Percentiles rank a stretch among this genome's conserved stretches.
phyloP scores from a whole-genome alignment of 495 filamentous ascomycete genomes.

The Sphaerosporella brunnea region DNA sequence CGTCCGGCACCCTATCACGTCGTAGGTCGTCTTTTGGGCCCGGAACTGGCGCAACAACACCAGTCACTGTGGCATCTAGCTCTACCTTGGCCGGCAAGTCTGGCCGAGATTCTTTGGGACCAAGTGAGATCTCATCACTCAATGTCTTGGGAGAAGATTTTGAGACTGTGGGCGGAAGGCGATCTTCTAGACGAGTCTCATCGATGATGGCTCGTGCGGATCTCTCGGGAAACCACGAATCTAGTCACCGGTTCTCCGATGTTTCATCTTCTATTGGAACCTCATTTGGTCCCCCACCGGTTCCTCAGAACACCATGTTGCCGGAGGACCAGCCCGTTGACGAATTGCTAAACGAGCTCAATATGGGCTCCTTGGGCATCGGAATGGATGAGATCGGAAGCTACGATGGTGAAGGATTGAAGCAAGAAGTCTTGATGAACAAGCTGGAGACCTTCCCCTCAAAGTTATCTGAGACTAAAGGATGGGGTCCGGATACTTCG shows the following conservation, averaged over 20 bases:
- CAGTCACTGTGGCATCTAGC: constrained; percentile 34
- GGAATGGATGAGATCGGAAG: constrained; percentile 37
- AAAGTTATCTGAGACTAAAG: constrained; percentile 32
- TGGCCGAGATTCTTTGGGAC: constrained; percentile 19
- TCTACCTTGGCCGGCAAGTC: constrained; percentile 8
- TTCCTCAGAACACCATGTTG: constrained; percentile 18
- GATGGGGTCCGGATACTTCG: constrained; percentile 22
- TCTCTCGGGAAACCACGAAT: constrained; percentile 47
- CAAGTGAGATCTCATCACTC: constrained; percentile 33
- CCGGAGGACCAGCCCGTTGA: constrained; percentile 38
- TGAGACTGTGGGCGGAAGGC: constrained; percentile 46
- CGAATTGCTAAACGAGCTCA: constrained; percentile 53
- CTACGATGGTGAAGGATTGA: constrained; percentile 51
- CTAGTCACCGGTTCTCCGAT: constrained; percentile 57
- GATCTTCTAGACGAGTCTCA: constrained; percentile 77
- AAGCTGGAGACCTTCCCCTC: constrained; percentile 55
- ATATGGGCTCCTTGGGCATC: constrained; percentile 29
- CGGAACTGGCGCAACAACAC: constrained; percentile 66
- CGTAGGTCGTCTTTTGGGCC: constrained; percentile 73
- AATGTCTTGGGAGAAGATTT: constrained; percentile 53
- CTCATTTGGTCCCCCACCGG: constrained; percentile 24
- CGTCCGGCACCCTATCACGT: constrained; percentile 21
- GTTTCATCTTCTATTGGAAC: constrained; percentile 34
- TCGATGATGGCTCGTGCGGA: constrained; percentile 84
- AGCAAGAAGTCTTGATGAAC: constrained; percentile 53